phyloP scores from a whole-genome alignment of 2,329 filamentous ascomycete species.

The Chaetomium sp. region DNA sequence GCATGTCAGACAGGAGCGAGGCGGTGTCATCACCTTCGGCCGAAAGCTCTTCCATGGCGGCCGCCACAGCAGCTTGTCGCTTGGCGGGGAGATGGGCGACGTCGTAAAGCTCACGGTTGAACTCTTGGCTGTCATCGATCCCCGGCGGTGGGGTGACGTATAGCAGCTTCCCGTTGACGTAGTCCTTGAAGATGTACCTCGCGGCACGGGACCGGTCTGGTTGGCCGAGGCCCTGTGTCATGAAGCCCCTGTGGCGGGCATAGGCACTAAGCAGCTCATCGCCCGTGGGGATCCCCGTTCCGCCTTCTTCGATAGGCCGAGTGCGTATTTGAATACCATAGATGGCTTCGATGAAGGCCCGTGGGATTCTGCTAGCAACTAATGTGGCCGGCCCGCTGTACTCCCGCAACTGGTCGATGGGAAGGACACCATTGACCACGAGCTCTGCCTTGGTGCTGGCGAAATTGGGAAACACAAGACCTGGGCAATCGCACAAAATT shows the following conservation, averaged over 20 bases:
- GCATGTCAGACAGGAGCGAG: conserved; percentile 40
- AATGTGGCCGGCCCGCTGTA: conserved; percentile 81
- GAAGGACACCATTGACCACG: conserved; percentile 88
- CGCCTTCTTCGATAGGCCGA: conserved; percentile 81
- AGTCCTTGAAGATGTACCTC: conserved; percentile 88
- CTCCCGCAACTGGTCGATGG: conserved; percentile 93
- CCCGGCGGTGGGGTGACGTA: conserved; percentile 80
- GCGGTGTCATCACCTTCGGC: conserved; percentile 25
- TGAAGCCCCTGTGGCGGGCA: conserved; percentile 82
- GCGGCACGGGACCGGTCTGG: conserved; percentile 92
- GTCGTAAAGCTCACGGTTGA: conserved; percentile 89
- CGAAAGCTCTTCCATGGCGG: conserved; percentile 40
- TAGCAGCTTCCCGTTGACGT: conserved; percentile 90
- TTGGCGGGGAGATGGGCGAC: conserved; percentile 74
- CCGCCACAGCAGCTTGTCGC: conserved; percentile 59
- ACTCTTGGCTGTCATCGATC: conserved; percentile 63
- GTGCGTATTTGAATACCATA: conserved; percentile 88
- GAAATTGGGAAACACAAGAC: conserved; percentile 98
- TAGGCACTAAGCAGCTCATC: conserved; percentile 82
- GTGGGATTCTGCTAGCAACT: conserved; percentile 78
- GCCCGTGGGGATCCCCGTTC: conserved; percentile 77
- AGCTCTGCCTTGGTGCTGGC: conserved; percentile 94
- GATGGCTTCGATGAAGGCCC: conserved; percentile 80
- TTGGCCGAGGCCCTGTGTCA: conserved; percentile 80
- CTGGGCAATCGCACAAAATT: conserved; percentile 93